Percentiles rank a stretch among this genome's conserved stretches.
Evolutionary conservation across 1,284 basidiomycete species (phyloP).

Genomic region (Erythrobasidium hasegawianum): DNA sequence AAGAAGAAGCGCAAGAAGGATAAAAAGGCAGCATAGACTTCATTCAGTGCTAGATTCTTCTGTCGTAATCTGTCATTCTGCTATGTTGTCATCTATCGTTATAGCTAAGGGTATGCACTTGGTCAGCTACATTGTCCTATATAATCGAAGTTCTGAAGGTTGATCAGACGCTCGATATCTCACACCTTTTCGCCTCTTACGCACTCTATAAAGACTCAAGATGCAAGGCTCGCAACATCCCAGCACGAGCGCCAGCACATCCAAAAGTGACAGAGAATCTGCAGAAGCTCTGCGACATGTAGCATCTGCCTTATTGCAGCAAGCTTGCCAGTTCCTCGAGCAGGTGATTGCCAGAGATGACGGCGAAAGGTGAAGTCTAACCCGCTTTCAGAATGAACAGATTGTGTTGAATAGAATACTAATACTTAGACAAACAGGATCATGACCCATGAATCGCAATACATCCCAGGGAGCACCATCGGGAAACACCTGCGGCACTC

Average conservation of each 20-base stretch:
- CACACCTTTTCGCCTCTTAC: no score
- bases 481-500: slow-evolving; percentile 31
- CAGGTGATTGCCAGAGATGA: slow-evolving; percentile 19
- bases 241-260: no score
- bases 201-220: no score
- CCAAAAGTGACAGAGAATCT: background rate
- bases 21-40: slow-evolving; percentile 7
- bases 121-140: no score
- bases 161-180: no score
- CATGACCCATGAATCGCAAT: slow-evolving; percentile 20
- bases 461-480: slow-evolving; percentile 28
- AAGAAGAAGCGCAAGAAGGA: slow-evolving; percentile 36
- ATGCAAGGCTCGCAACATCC: no score
- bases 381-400: background rate
- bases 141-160: no score
- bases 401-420: background rate
- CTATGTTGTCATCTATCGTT: no score
- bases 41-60: no score
- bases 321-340: slow-evolving; percentile 19
- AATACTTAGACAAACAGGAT: background rate
- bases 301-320: slow-evolving; percentile 22
- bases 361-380: slow-evolving; percentile 22
- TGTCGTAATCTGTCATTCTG: no score
- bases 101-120: no score
- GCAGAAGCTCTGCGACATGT: slow-evolving; percentile 21